These are phyloP conservation scores for Neurospora sp. DNA, from an alignment of 495 filamentous ascomycete genomes.

Conservation along the genomic window DNA sequence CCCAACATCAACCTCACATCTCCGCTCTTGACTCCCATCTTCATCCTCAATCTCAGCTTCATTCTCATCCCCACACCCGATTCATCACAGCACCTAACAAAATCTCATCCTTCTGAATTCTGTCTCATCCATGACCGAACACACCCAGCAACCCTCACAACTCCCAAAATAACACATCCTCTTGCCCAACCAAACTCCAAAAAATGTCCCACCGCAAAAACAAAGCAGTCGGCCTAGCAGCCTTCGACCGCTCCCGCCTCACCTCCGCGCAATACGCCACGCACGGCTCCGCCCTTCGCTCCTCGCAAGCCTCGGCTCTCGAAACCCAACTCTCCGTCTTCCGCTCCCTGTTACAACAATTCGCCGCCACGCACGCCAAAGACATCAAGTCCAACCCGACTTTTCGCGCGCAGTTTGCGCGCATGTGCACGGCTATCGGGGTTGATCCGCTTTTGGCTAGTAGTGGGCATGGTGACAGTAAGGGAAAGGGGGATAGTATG, in stretches of 20 bases:
- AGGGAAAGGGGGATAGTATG: conserved; percentile 48
- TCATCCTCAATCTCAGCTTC: background rate
- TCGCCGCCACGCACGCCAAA: conserved; percentile 85
- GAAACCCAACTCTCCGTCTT: conserved; percentile 91
- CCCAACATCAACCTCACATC: background rate
- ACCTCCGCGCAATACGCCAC: conserved; percentile 75
- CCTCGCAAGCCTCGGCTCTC: conserved; percentile 68
- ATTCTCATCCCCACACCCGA: background rate
- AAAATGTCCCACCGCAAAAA: conserved; percentile 35
- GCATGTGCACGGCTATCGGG: conserved; percentile 95
- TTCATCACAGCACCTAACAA: background rate
- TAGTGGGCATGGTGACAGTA: conserved; percentile 37
- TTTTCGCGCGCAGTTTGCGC: conserved; percentile 93
- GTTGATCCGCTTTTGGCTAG: conserved; percentile 78
- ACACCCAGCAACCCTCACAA: background rate
- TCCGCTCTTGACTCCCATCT: background rate
- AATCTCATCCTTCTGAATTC: background rate
- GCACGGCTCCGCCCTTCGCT: conserved; percentile 78
- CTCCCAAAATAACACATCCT: background rate
- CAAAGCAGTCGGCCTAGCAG: conserved; percentile 79
- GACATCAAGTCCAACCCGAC: conserved; percentile 90
- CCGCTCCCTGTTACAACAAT: conserved; percentile 84
- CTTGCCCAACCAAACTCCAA: background rate
- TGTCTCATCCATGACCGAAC: background rate
- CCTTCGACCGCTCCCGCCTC: conserved; percentile 75